Evolutionary conservation across 2,329 filamentous ascomycete genomes (phyloP), one percentile per base, ranked within the genome.

Genomic region (Thielaviopsis ethacetica): DNA sequence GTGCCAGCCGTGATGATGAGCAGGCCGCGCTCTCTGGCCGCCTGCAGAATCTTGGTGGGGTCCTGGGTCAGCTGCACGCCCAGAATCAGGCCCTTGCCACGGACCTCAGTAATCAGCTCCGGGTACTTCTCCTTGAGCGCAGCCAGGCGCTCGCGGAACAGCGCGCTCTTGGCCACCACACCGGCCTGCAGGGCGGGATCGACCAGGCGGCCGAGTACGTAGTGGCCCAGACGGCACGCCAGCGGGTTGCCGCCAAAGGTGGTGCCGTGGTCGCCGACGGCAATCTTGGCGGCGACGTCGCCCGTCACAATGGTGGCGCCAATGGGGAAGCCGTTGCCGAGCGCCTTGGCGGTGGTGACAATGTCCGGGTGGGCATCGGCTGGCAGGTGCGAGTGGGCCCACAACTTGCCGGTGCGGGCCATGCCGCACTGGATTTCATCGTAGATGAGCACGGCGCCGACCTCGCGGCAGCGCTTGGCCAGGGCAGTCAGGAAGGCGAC

Each of bases 391-490:
- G 77, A 78, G 68, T 98, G 91, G 0, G 93, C 93, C 93, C 93
- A 98, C 66, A 98, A 78, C 13, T 77, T 79, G 41, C 93, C 93
- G 1, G 93, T 97, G 57, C 93, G 84, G 26, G 84, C 83, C 38
- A 98, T 76, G 57, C 93, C 93, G 70, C 90, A 96, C 72, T 98
- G 93, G 63, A 98, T 98, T 76, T 98, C 93, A 67, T 98, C 93
- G 70, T 93, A 91, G 68, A 96, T 86, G 60, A 98, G 75, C 3
- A 97, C 82, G 1, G 91, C 91, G 56, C 88, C 89, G 34, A 96
- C 89, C 65, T 89, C 85, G 59, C 84, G 85, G 71, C 91, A 96
- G 61, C 91, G 82, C 68, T 80, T 80, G 61, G 89, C 88, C n/a
- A 98, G 79, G 0, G 89, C 86, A 24, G 83, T 70, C 24, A 98